Percentiles rank a stretch among this genome's conserved stretches.
Conservation (phyloP, 108 stramenopile genomes). For the Seminavis robusta region DNA sequence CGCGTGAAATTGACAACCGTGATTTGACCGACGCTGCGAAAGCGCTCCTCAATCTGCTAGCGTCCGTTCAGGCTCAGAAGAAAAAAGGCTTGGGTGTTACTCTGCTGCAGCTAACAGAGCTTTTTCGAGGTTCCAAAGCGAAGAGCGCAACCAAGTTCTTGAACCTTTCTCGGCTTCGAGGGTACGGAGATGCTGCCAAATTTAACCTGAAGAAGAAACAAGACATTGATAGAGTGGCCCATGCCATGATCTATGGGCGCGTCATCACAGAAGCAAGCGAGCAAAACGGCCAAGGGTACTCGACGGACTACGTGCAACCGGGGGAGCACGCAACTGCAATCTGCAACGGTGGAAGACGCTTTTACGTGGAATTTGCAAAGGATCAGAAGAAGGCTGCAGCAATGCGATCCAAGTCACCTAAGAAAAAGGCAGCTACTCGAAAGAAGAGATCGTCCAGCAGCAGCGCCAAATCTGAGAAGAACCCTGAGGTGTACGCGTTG, state of each 20-base stretch:
- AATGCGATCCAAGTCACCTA: not conserved
- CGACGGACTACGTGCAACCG: constrained; percentile 61
- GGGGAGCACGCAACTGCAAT: constrained; percentile 53
- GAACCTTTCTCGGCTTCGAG: constrained; percentile 14
- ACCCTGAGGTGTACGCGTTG: not conserved
- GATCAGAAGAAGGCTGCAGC: constrained; percentile 11
- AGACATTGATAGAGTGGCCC: constrained; percentile 67
- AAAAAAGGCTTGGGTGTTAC: constrained; percentile 54
- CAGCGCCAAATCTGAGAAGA: constrained; percentile 17
- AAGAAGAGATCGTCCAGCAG: constrained; percentile 15
- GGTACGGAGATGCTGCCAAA: constrained; percentile 65
- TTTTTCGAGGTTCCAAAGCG: constrained; percentile 73
- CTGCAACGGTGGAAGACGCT: constrained; percentile 35
- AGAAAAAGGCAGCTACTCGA: constrained; percentile 1
- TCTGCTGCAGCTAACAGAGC: constrained; percentile 61
- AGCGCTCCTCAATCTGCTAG: constrained; percentile 50
- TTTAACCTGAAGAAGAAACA: constrained; percentile 57
- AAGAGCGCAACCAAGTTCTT: constrained; percentile 61
- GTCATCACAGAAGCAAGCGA: constrained; percentile 58
- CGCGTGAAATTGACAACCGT: constrained; percentile 48
- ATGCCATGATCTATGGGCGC: constrained; percentile 70
- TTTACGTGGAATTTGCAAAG: constrained; percentile 69
- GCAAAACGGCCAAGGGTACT: constrained; percentile 55
- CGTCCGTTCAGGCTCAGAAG: constrained; percentile 27
- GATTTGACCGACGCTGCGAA: constrained; percentile 62